These are phyloP conservation scores for Colletotrichum sp. DNA, from an alignment of 2,329 filamentous ascomycete genomes.

Conservation along the genomic window DNA sequence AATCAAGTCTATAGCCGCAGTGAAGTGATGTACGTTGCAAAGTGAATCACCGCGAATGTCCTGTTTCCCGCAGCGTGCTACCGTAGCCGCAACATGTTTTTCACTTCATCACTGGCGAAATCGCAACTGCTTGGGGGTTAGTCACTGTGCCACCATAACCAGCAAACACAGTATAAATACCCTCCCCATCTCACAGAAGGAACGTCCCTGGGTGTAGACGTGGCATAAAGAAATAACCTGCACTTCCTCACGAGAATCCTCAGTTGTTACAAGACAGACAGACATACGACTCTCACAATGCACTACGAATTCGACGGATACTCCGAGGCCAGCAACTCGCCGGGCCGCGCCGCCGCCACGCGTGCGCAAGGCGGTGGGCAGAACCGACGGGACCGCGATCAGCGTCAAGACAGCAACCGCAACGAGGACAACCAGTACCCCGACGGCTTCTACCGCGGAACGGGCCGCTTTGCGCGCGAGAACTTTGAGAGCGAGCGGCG, in stretches of 20 bases:
- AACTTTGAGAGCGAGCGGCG: not conserved
- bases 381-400: not conserved
- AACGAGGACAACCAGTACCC: not conserved
- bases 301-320: constrained; percentile 11
- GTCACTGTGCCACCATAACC: not conserved
- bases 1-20: not conserved
- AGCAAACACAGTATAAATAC: not conserved
- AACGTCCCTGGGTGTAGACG: not conserved
- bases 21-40: not conserved
- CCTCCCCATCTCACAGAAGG: not conserved
- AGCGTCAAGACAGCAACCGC: not conserved
- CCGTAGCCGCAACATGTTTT: not conserved
- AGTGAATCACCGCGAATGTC: not conserved
- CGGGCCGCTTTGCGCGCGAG: not conserved
- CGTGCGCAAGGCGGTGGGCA: not conserved
- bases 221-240: not conserved
- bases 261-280: not conserved
- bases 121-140: not conserved
- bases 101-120: not conserved
- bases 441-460: not conserved
- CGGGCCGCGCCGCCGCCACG: not conserved
- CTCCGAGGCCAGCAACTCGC: not conserved
- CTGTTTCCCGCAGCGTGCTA: not conserved
- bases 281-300: not conserved
- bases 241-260: not conserved